Conservation (phyloP, 371 early-diverging fungal species). For the Mortierella sp. region DNA sequence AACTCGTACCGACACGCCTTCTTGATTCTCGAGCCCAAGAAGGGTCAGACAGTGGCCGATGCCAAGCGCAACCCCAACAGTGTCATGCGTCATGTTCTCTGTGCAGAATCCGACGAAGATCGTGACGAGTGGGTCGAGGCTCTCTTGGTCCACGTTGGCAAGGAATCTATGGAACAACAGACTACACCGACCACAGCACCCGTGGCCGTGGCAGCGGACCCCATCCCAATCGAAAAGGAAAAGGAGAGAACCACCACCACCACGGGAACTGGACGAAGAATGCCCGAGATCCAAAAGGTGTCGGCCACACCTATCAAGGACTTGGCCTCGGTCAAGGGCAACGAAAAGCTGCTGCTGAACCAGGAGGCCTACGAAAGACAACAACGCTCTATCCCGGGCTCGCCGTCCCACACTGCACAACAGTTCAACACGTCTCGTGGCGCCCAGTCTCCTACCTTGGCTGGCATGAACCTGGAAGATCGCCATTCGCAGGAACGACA, state of each 20-base stretch:
- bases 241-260: too few relatives aligned
- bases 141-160: slow-evolving; percentile 61
- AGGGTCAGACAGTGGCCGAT: slow-evolving; percentile 61
- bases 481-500: slow-evolving; percentile 21
- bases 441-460: slow-evolving; percentile 26
- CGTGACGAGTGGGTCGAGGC: slow-evolving; percentile 88
- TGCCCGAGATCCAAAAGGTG: slow-evolving; percentile 48
- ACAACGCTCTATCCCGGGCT: slow-evolving; percentile 22
- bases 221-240: slow-evolving; percentile 56
- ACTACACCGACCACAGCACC: slow-evolving; percentile 48
- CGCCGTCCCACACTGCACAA: slow-evolving; percentile 20
- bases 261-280: slow-evolving; percentile 57
- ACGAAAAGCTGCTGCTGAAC: slow-evolving; percentile 47
- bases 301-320: slow-evolving; percentile 48
- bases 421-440: slow-evolving; percentile 15
- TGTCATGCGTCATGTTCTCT: slow-evolving; percentile 78
- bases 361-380: slow-evolving; percentile 50
- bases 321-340: slow-evolving; percentile 32
- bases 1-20: slow-evolving; percentile 79
- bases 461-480: slow-evolving; percentile 17
- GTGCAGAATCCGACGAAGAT: slow-evolving; percentile 87
- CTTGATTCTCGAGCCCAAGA: slow-evolving; percentile 78
- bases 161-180: slow-evolving; percentile 42
- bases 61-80: slow-evolving; percentile 60
- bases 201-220: too few relatives aligned